A percentile compares a stretch with the other conserved stretches of the same genome.
Evolutionary conservation across 306 rosid species (phyloP).

Genomic region (Citrullus colocynthis): DNA sequence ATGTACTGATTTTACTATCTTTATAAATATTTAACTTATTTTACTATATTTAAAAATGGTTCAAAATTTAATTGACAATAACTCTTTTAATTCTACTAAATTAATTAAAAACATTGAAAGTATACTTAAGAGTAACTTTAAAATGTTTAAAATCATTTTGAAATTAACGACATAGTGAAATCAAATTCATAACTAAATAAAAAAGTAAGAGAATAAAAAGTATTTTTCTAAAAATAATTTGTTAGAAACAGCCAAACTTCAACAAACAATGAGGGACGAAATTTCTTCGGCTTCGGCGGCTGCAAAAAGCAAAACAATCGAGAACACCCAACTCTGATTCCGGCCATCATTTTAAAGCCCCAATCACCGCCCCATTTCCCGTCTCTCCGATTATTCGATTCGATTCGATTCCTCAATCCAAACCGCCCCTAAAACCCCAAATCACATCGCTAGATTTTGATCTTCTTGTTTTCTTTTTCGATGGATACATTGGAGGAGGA

Average conservation of each 20-base stretch:
- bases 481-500: constrained; percentile 69
- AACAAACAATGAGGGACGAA: neutral
- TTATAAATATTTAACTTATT: too few species aligned
- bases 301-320: neutral
- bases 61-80: too few species aligned
- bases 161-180: too few species aligned
- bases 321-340: neutral
- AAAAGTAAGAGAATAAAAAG: too few species aligned
- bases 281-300: neutral
- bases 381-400: neutral
- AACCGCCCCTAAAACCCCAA: neutral
- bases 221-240: too few species aligned
- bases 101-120: too few species aligned
- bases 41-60: too few species aligned
- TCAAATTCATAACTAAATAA: too few species aligned
- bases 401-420: neutral
- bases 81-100: too few species aligned
- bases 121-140: too few species aligned
- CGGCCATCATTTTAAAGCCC: neutral
- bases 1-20: too few species aligned
- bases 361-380: neutral
- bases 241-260: neutral
- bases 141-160: too few species aligned
- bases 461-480: neutral
- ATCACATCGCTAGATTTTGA: neutral